Percentiles rank a stretch among this genome's conserved stretches.
These are phyloP conservation scores for Wickerhamomyces queroliae DNA, from an alignment of 805 yeast species.

Conservation along the genomic window DNA sequence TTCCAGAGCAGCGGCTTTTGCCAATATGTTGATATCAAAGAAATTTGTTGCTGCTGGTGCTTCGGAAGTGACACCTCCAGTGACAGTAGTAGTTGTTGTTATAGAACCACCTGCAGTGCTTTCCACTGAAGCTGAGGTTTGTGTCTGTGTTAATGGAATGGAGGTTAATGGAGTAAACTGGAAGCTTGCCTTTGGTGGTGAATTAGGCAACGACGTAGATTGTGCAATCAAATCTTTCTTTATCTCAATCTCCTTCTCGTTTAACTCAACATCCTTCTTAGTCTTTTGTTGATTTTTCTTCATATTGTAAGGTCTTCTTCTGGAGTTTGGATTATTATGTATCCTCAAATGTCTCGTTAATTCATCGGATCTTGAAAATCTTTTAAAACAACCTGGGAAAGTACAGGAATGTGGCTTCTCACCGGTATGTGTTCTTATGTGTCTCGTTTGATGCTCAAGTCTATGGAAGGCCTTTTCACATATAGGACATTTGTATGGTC, in stretches of 20 bases:
- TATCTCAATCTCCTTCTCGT: background rate
- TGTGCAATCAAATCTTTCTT: constrained; percentile 1
- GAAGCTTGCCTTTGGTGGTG: constrained; percentile 12
- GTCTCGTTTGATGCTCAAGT: constrained; percentile 74
- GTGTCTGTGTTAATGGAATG: background rate
- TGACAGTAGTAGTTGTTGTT: constrained; percentile 4
- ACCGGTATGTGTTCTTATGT: constrained; percentile 76
- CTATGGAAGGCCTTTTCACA: constrained; percentile 74
- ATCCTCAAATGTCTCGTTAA: constrained; percentile 68
- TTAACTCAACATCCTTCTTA: constrained; percentile 1
- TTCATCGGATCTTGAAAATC: constrained; percentile 68
- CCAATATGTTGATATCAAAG: constrained; percentile 24
- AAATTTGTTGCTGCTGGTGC: constrained; percentile 3
- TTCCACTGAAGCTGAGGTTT: background rate
- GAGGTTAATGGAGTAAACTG: background rate
- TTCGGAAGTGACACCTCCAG: too few relatives aligned
- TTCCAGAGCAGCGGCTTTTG: constrained; percentile 25
- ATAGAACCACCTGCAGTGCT: background rate
- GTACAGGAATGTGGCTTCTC: constrained; percentile 78
- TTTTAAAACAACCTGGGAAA: constrained; percentile 63
- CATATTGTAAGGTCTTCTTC: constrained; percentile 47
- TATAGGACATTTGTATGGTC: constrained; percentile 70
- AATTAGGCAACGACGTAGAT: constrained; percentile 13
- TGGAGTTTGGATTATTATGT: constrained; percentile 65
- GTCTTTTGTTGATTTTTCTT: constrained; percentile 22